These are phyloP conservation scores for Spencermartinsiella europaea DNA, from an alignment of 805 yeast genomes.

Conservation along the genomic window DNA sequence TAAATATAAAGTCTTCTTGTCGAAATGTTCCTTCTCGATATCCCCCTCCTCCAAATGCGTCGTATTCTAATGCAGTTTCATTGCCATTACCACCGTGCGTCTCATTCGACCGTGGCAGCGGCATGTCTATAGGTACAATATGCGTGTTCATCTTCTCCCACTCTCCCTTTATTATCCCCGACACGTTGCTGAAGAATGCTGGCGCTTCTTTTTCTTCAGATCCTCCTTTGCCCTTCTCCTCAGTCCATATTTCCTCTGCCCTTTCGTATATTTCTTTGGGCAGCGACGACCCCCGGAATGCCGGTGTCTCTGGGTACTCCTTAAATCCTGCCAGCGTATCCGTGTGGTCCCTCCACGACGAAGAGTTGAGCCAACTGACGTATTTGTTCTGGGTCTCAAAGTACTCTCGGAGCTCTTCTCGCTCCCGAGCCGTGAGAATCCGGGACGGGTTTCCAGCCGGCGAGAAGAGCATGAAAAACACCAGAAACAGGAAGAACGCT, in stretches of 20 bases:
- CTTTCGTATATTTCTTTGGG: constrained; percentile 16
- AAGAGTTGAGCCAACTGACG: constrained; percentile 34
- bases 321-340: constrained; percentile 72
- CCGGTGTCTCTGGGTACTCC: constrained; percentile 54
- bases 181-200: constrained; percentile 21
- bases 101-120: constrained; percentile 10
- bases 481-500: constrained; percentile 32
- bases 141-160: constrained; percentile 47
- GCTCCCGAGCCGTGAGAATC: constrained; percentile 31
- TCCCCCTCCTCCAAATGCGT: no score
- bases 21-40: background rate
- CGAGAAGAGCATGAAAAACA: constrained; percentile 38
- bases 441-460: constrained; percentile 37
- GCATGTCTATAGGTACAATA: constrained; percentile 24
- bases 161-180: constrained; percentile 37
- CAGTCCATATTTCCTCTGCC: constrained; percentile 9
- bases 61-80: constrained; percentile 5
- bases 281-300: constrained; percentile 24
- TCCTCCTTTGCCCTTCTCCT: constrained; percentile 9
- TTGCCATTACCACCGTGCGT: constrained; percentile 19
- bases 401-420: constrained; percentile 37
- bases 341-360: constrained; percentile 49
- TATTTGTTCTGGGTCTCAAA: constrained; percentile 31
- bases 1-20: background rate
- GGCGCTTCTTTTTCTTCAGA: constrained; percentile 10